A percentile compares a stretch with the other conserved stretches of the same genome.
phyloP scores from a whole-genome alignment of 805 yeast species.

The Grigorovia transvaalensis region DNA sequence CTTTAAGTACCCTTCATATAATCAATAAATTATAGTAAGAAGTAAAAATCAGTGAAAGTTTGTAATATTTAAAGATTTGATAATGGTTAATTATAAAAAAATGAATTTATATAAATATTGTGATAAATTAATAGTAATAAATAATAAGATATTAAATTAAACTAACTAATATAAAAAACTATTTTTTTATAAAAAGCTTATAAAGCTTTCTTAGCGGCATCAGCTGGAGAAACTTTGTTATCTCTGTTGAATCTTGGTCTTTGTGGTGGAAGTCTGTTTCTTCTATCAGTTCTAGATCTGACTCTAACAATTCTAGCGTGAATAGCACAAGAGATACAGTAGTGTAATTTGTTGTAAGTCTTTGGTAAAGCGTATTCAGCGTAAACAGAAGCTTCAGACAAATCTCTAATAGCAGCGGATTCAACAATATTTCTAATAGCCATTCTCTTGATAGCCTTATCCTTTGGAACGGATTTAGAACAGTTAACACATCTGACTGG shows the following conservation, averaged over 20 bases:
- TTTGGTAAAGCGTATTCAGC: constrained; percentile 98
- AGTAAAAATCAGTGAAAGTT: neutral
- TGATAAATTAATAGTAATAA: neutral
- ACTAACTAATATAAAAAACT: no score
- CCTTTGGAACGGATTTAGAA: constrained; percentile 99
- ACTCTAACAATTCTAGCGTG: constrained; percentile 99
- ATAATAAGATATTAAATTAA: neutral
- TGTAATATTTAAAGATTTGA: neutral
- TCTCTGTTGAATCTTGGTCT: constrained; percentile 97
- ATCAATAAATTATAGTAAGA: no score
- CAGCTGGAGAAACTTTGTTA: constrained; percentile 92
- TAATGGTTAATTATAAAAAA: neutral
- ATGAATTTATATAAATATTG: neutral
- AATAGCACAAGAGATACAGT: constrained; percentile 99
- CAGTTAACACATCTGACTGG: constrained; percentile 99
- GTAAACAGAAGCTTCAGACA: constrained; percentile 98
- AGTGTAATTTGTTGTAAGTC: constrained; percentile 98
- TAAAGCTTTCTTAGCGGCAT: constrained; percentile 91
- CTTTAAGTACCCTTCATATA: neutral
- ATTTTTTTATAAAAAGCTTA: constrained; percentile 21
- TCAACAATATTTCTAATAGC: constrained; percentile 99
- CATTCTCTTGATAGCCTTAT: constrained; percentile 99
- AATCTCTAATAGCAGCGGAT: constrained; percentile 99
- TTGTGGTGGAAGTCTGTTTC: constrained; percentile 97
- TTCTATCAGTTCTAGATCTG: constrained; percentile 98